A percentile compares a stretch with the other conserved stretches of the same genome.
Conservation (phyloP, 345 rosid genomes). For the Lepidium aucheri region DNA sequence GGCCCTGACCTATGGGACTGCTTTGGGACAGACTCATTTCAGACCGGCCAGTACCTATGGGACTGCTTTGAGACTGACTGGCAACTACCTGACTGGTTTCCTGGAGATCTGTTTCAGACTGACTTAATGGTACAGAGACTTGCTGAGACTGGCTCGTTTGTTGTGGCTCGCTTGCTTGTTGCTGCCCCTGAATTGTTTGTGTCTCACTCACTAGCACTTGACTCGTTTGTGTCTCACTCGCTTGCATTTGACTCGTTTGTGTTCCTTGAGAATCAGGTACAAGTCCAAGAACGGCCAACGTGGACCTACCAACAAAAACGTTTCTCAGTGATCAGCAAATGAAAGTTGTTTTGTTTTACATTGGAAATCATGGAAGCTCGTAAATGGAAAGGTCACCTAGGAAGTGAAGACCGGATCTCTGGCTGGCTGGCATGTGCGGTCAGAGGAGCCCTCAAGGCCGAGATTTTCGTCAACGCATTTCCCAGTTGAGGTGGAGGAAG, state of each 20-base stretch:
- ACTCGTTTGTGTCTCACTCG: constrained; percentile 5
- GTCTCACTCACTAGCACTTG: constrained; percentile 16
- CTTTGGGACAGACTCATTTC: constrained; percentile 13
- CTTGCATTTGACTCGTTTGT: constrained; percentile 20
- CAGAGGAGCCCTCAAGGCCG: constrained; percentile 69
- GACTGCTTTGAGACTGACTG: constrained; percentile 20
- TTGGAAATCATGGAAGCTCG: neutral
- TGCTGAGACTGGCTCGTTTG: constrained; percentile 20
- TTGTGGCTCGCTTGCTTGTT: constrained; percentile 14
- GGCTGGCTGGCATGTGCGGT: constrained; percentile 82
- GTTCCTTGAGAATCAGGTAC: constrained; percentile 48
- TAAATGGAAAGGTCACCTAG: constrained; percentile 39
- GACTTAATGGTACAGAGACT: constrained; percentile 9
- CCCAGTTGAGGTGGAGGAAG: constrained; percentile 90
- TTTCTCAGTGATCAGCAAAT: constrained; percentile 10
- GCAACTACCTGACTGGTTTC: constrained; percentile 18
- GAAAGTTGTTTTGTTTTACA: neutral
- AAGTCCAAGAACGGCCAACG: constrained; percentile 71
- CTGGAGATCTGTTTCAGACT: constrained; percentile 8
- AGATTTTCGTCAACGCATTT: constrained; percentile 68
- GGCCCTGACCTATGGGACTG: constrained; percentile 7
- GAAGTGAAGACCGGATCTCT: constrained; percentile 63
- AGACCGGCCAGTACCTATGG: neutral
- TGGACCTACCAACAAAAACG: constrained; percentile 40
- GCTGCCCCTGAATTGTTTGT: constrained; percentile 11